Conservation (phyloP, 495 filamentous ascomycete genomes). For the Lasiosphaeriaceae sp. region DNA sequence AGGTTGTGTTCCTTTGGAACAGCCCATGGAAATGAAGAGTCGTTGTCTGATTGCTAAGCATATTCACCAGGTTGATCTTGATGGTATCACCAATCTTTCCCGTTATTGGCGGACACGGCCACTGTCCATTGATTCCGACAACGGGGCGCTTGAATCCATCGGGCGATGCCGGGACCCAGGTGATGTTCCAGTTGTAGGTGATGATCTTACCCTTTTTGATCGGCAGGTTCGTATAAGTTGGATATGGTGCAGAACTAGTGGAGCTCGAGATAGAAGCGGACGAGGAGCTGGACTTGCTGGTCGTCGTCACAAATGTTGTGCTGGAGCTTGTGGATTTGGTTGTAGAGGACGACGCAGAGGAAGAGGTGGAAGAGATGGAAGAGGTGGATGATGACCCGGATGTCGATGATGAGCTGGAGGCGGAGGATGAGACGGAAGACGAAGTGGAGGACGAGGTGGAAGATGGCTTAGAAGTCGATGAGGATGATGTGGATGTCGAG, state of each 20-base stretch:
- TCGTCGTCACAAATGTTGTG: not conserved
- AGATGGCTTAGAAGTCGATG: not conserved
- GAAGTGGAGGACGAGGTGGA: not conserved
- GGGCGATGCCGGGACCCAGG: slow-evolving; percentile 59
- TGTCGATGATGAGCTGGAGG: not conserved
- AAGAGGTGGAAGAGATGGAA: not conserved
- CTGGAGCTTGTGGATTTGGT: not conserved
- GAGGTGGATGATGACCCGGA: not conserved
- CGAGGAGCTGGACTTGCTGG: not conserved
- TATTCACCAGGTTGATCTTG: slow-evolving; percentile 60
- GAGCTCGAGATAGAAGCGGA: not conserved
- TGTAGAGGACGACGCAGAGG: not conserved
- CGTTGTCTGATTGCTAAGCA: slow-evolving; percentile 57
- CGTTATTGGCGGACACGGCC: slow-evolving; percentile 58
- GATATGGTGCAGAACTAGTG: slow-evolving; percentile 1
- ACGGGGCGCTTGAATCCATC: slow-evolving; percentile 57
- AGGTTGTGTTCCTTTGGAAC: slow-evolving; percentile 57
- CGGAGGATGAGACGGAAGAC: not conserved
- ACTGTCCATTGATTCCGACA: slow-evolving; percentile 68
- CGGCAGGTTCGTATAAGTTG: not conserved
- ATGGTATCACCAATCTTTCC: slow-evolving; percentile 59
- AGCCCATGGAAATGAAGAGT: slow-evolving; percentile 70
- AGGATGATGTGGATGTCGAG: slow-evolving; percentile 1
- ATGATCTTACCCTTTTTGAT: slow-evolving; percentile 3
- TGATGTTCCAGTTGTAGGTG: slow-evolving; percentile 48